Evolutionary conservation across 257 asterid genomes (phyloP), one percentile per base, ranked within the genome.

Genomic region (Petunia secreta): DNA sequence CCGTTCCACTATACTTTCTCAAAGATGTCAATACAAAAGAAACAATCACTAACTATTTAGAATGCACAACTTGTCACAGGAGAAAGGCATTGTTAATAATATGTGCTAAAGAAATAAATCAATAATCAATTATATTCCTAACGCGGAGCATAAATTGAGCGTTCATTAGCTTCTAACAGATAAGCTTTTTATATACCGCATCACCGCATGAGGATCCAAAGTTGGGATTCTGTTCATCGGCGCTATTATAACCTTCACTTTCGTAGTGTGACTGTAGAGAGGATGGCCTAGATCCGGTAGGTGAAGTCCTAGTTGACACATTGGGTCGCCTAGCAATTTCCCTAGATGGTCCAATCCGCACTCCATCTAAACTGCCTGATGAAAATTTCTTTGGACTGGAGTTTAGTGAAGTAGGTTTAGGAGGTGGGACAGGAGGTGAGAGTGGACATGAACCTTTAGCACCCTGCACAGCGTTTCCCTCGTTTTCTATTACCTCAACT

Each of bases 371-470:
- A 77, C 87, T 85, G 8, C 85, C 82, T 46, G 86, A 80, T 76
- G 90, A 58, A 86, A 84, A 82, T 84, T 90, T 90, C 86, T 95
- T 84, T 62, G 88, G 68, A 68, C 60, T 87, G 16, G 82, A 85
- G 85, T 82, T 90, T 68, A 79, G 10, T 25, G 90, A 83, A 79
- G 89, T 86, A 50, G 92, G 91, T 87, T 85, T 94, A 62, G 97
- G 98, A 82, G 99, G 98, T 46, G 99, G 98, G 75, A 90, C 86
- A 54, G 99, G 98, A 50, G 99, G 99, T 0, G 99, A 98, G 1
- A 98, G 99, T 3, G 99, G 98, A 87, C 85, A 86, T 16, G 96
- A 87, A 84, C 92, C 87, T 41, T 91, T 83, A 59, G 80, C 87
- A 85, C 79, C 85, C 80, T 80, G 89, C 87, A 86, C 62, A 80